A percentile compares a stretch with the other conserved stretches of the same genome.
phyloP scores from a whole-genome alignment of 2,329 filamentous ascomycete species.

The Talaromyces sp. region DNA sequence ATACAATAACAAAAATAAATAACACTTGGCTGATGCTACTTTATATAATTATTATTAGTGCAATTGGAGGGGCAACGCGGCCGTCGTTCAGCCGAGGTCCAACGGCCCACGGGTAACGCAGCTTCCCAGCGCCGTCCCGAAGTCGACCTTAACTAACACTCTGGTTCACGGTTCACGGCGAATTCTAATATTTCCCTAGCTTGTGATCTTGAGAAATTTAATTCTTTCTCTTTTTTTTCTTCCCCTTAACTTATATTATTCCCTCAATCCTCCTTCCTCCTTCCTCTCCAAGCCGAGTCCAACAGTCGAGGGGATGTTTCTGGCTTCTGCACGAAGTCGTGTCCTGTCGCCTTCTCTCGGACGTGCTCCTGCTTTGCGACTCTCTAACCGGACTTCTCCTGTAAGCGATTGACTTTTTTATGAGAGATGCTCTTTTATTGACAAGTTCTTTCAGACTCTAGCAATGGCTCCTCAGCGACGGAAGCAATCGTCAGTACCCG shows the following conservation, averaged over 20 bases:
- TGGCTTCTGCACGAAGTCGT: slow-evolving; percentile 40
- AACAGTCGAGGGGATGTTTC: slow-evolving; percentile 37
- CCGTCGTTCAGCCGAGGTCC: not conserved
- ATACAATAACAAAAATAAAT: not conserved
- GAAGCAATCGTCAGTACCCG: slow-evolving; percentile 42
- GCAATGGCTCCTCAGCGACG: slow-evolving; percentile 36
- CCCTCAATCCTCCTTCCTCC: slow-evolving; percentile 11
- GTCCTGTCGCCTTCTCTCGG: slow-evolving; percentile 33
- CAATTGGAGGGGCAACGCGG: not conserved
- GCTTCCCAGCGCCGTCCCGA: not conserved
- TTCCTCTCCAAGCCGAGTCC: slow-evolving; percentile 5
- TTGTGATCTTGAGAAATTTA: not conserved
- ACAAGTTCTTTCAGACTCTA: slow-evolving; percentile 23
- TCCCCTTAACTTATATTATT: not conserved
- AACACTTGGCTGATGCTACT: not conserved
- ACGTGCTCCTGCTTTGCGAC: slow-evolving; percentile 34
- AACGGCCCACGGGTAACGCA: not conserved
- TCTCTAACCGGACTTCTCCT: slow-evolving; percentile 24
- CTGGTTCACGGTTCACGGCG: not conserved
- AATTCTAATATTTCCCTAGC: not conserved
- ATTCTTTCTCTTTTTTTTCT: not conserved
- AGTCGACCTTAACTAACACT: not conserved
- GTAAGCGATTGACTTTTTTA: not conserved
- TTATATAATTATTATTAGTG: not conserved
- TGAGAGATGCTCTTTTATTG: not conserved